Conservation (phyloP, 768 basidiomycete genomes). For the Lactifluus subvellereus region DNA sequence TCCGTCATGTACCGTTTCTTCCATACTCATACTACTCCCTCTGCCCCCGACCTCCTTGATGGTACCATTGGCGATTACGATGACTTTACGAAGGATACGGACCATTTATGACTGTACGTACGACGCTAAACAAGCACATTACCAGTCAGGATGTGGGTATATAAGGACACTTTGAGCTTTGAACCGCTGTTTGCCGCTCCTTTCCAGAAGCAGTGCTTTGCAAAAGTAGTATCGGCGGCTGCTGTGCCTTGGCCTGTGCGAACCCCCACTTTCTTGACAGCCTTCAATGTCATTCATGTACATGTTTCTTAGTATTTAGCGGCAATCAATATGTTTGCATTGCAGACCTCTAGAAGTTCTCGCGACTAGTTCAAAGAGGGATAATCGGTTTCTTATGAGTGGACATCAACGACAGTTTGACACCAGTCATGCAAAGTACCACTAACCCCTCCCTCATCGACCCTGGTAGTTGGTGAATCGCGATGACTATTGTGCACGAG, state of each 20-base stretch:
- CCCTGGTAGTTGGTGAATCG: constrained; percentile 6
- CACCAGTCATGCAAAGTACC: constrained; percentile 1
- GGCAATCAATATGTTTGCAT: constrained; percentile 13
- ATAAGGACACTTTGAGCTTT: constrained; percentile 7
- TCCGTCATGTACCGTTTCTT: constrained; percentile 17
- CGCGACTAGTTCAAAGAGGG: constrained; percentile 19
- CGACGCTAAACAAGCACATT: constrained; percentile 18
- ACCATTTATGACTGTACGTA: constrained; percentile 25
- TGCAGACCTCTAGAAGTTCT: neutral
- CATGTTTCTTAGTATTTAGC: constrained; percentile 18
- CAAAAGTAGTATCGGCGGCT: neutral
- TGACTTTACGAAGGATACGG: constrained; percentile 25
- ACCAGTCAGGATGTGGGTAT: constrained; percentile 6
- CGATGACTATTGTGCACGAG: constrained; percentile 8
- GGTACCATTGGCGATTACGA: constrained; percentile 17
- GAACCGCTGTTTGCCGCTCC: constrained; percentile 1
- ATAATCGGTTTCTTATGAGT: constrained; percentile 1
- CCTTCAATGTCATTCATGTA: constrained; percentile 1
- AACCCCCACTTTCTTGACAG: constrained; percentile 15
- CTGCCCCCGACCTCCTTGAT: constrained; percentile 11
- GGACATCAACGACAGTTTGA: neutral
- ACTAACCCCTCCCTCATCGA: neutral
- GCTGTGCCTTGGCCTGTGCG: neutral
- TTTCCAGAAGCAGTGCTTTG: constrained; percentile 6
- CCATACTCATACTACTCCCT: constrained; percentile 16